These are phyloP conservation scores for Pholiota adiposa DNA, from an alignment of 1,284 basidiomycete genomes.

Conservation along the genomic window DNA sequence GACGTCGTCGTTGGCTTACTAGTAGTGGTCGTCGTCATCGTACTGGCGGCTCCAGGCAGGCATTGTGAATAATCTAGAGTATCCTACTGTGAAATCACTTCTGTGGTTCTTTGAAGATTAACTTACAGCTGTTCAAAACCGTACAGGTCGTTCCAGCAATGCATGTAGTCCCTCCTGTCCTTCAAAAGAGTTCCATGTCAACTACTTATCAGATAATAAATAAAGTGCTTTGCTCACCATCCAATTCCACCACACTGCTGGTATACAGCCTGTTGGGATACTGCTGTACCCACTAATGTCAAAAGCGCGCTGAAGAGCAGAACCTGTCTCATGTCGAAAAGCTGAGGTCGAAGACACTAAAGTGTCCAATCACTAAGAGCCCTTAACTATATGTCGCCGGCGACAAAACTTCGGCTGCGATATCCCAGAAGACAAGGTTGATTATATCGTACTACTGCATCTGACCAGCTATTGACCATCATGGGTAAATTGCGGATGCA, in stretches of 20 bases:
- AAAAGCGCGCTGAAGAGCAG: conserved; percentile 25
- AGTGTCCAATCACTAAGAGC: not conserved
- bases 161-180: conserved; percentile 51
- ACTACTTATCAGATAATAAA: not conserved
- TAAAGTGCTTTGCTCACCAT: conserved; percentile 38
- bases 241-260: conserved; percentile 54
- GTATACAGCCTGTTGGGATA: conserved; percentile 41
- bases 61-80: conserved; percentile 51
- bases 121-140: conserved; percentile 45
- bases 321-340: conserved; percentile 19
- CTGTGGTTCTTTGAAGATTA: not conserved
- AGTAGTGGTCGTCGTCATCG: conserved; percentile 14
- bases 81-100: not conserved
- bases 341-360: not conserved
- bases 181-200: conserved; percentile 20
- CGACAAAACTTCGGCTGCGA: conserved; percentile 18
- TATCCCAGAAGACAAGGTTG: conserved; percentile 9
- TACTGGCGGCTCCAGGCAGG: conserved; percentile 39
- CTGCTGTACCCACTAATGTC: conserved; percentile 22
- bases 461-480: not conserved
- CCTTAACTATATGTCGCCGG: not conserved
- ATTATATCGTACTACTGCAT: not conserved
- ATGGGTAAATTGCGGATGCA: conserved; percentile 11
- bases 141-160: conserved; percentile 45
- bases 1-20: conserved; percentile 1